These are phyloP conservation scores for Pseudotulostoma volvatum DNA, from an alignment of 495 filamentous ascomycete genomes.

Conservation along the genomic window DNA sequence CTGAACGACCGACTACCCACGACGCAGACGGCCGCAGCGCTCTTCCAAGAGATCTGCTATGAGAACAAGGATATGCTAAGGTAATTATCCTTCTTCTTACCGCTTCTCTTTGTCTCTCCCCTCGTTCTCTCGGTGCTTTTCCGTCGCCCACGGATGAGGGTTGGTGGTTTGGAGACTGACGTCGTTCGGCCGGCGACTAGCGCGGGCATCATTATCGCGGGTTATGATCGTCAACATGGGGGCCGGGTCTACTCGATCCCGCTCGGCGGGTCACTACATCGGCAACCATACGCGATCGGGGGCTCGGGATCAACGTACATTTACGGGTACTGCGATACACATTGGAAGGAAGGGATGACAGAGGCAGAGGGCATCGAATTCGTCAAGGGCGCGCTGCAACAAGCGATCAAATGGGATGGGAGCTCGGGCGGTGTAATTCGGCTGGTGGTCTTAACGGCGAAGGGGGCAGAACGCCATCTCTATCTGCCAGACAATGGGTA, in stretches of 20 bases:
- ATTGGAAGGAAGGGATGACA: slow-evolving; percentile 93
- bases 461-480: slow-evolving; percentile 76
- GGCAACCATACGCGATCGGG: slow-evolving; percentile 89
- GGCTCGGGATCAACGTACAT: slow-evolving; percentile 98
- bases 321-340: slow-evolving; percentile 92
- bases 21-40: slow-evolving; percentile 79
- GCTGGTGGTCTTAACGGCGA: slow-evolving; percentile 82
- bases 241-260: slow-evolving; percentile 97
- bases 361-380: slow-evolving; percentile 86
- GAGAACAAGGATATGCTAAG: slow-evolving; percentile 84
- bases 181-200: slow-evolving; percentile 22
- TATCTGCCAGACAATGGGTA: slow-evolving; percentile 84
- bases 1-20: slow-evolving; percentile 74
- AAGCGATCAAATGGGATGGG: slow-evolving; percentile 98
- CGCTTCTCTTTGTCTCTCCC: too few species aligned
- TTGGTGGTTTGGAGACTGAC: not conserved
- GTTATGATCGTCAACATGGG: slow-evolving; percentile 83
- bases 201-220: slow-evolving; percentile 93
- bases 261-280: slow-evolving; percentile 90
- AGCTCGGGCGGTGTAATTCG: slow-evolving; percentile 96
- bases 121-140: too few species aligned
- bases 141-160: slow-evolving; percentile 6
- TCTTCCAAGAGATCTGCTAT: slow-evolving; percentile 97
- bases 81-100: too few species aligned
- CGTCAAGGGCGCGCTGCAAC: slow-evolving; percentile 73